Evolutionary conservation across 768 basidiomycete species (phyloP).

Genomic region (Panaeolus papilionaceus): DNA sequence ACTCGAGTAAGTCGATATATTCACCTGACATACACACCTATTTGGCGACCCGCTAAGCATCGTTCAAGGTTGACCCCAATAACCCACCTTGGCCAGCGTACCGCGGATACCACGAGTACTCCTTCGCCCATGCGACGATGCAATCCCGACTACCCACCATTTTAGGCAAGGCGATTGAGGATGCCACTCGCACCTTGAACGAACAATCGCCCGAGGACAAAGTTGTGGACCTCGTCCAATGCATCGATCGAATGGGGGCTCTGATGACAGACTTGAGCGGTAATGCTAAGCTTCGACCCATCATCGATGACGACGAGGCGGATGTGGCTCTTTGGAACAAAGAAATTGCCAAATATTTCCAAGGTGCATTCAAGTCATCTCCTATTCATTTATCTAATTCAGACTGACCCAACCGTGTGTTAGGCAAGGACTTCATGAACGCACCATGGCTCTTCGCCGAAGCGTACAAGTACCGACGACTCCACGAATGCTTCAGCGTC

Average conservation of each 20-base stretch:
- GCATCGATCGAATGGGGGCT: slow-evolving; percentile 88
- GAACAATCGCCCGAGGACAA: slow-evolving; percentile 82
- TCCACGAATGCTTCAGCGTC: slow-evolving; percentile 92
- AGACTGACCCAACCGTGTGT: background rate
- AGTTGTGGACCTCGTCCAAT: slow-evolving; percentile 83
- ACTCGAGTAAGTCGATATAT: slow-evolving; percentile 55
- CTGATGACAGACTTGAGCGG: slow-evolving; percentile 88
- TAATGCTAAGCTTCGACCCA: slow-evolving; percentile 84
- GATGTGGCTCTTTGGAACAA: slow-evolving; percentile 98
- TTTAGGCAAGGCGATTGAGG: slow-evolving; percentile 94
- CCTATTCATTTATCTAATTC: background rate
- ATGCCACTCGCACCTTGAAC: slow-evolving; percentile 88
- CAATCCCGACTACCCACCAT: slow-evolving; percentile 95
- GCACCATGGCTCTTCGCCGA: slow-evolving; percentile 97
- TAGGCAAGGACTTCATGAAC: slow-evolving; percentile 92
- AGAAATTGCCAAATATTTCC: slow-evolving; percentile 93
- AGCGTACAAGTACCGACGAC: slow-evolving; percentile 90
- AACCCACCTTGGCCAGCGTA: slow-evolving; percentile 87
- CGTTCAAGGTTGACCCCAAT: slow-evolving; percentile 72
- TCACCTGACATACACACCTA: background rate
- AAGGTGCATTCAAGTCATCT: slow-evolving; percentile 54
- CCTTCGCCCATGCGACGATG: slow-evolving; percentile 93
- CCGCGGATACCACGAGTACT: slow-evolving; percentile 83
- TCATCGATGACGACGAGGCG: slow-evolving; percentile 89
- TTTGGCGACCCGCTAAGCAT: slow-evolving; percentile 15